Base-by-base conservation (phyloP, 148 eudicot species). In the Vaccinium vitisidaea region DNA sequence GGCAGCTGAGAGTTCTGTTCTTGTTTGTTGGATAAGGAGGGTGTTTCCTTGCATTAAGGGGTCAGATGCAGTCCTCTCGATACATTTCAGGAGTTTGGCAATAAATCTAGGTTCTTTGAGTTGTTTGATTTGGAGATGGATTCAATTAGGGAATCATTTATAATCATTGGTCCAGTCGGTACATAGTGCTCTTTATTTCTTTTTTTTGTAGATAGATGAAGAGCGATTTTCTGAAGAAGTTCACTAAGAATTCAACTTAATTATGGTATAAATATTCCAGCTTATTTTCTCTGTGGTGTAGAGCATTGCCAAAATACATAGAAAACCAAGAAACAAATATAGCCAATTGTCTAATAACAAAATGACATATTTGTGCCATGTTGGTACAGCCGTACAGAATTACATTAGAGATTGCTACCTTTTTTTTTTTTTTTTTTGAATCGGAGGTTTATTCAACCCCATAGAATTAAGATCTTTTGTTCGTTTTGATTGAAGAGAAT, bases 21-120 rank as follows among this genome's bases (percentile, higher is more conserved):
- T 65, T 65, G 14, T n/a, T 65, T 65, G 70, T 65, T 65, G 30
- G 70, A n/a, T 23, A 65, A 65, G 70, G 69, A n/a, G 69, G 70
- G 70, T 65, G 70, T 65, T 65, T 63, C 30, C 30, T 63, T n/a
- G 14, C 70, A 65, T 65, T 65, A 10, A 65, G 30, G 23, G 70
- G 14, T 9, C 5, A 65, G 32, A 65, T 23, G 70, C 32, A 65
- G 70, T 23, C 14, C 70, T 63, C 27, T 63, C 1, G 5, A 63
- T n/a, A 63, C 70, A 10, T n/a, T n/a, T 63, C 30, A 23, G 25
- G 30, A 63, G 30, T 63, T 63, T 63, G 27, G 70, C 27, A 61
- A 61, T 8, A n/a, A 63, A 13, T 63, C 30, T 63, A 8, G 11
- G 69, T 63, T 63, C 70, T 63, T 63, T 5, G 14, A 63, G 30